phyloP scores from a whole-genome alignment of 176 grass and related monocot genomes.

The Paspalum vaginatum region DNA sequence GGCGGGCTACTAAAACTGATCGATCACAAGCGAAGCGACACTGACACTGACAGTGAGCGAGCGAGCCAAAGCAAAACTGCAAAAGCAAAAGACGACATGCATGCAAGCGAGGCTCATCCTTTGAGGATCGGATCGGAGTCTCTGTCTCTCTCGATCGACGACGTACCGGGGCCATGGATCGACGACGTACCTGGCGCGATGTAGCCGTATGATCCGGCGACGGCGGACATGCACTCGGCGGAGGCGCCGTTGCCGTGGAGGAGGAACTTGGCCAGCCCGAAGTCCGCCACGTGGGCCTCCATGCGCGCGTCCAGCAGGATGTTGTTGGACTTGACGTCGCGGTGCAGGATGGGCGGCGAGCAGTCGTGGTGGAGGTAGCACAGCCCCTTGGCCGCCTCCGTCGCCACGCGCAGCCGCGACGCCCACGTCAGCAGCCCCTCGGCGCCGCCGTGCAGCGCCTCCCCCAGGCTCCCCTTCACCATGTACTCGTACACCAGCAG shows the following conservation, averaged over 20 bases:
- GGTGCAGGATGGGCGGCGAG: constrained; percentile 76
- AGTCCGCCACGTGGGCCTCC: constrained; percentile 83
- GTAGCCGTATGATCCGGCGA: constrained; percentile 85
- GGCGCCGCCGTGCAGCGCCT: constrained; percentile 53
- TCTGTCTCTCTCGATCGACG: no score
- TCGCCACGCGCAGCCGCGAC: constrained; percentile 61
- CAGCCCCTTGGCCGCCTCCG: constrained; percentile 74
- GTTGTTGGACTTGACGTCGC: constrained; percentile 89
- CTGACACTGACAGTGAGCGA: no score
- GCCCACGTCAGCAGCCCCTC: constrained; percentile 35
- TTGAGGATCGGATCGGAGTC: no score
- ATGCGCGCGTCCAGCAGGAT: constrained; percentile 63
- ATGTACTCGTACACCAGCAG: constrained; percentile 91
- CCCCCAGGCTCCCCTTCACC: constrained; percentile 71
- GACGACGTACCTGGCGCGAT: constrained; percentile 86
- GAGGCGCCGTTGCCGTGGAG: constrained; percentile 47
- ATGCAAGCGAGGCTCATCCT: no score
- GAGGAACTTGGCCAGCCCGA: constrained; percentile 81
- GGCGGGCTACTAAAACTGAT: no score
- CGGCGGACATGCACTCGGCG: constrained; percentile 83
- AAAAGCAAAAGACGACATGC: no score
- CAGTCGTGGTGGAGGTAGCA: constrained; percentile 92
- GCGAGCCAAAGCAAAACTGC: no score
- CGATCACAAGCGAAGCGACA: no score
- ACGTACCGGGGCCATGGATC: no score